These are phyloP conservation scores for Acer yangbiense DNA, from an alignment of 345 rosid species.

Conservation along the genomic window DNA sequence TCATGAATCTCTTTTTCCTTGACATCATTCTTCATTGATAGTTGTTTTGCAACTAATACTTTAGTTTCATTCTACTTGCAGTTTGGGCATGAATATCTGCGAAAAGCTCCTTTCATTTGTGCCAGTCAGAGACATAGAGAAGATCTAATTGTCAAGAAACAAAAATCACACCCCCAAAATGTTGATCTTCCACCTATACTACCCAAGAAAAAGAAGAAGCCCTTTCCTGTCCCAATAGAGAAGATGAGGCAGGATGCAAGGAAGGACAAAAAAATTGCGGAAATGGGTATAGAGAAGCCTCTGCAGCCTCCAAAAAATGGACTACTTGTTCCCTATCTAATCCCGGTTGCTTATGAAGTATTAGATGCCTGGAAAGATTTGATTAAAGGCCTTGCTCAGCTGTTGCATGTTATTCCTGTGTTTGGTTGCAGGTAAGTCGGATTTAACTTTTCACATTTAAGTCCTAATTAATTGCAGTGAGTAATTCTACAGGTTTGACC, in stretches of 20 bases:
- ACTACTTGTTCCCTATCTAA: conserved; percentile 57
- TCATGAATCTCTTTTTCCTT: not conserved
- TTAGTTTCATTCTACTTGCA: conserved; percentile 30
- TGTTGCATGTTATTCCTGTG: conserved; percentile 70
- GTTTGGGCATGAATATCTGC: conserved; percentile 33
- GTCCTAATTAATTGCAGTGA: not conserved
- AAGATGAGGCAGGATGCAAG: conserved; percentile 64
- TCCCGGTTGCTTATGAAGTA: conserved; percentile 31
- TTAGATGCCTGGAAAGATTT: conserved; percentile 80
- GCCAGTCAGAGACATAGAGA: conserved; percentile 37
- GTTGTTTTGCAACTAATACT: not conserved
- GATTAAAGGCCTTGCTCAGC: conserved; percentile 79
- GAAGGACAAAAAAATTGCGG: conserved; percentile 70
- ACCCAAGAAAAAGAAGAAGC: conserved; percentile 85
- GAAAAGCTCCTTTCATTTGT: conserved; percentile 41
- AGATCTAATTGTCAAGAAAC: conserved; percentile 28
- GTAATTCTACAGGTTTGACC: not conserved
- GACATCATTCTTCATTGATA: not conserved
- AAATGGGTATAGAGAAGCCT: conserved; percentile 79
- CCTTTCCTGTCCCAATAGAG: conserved; percentile 71
- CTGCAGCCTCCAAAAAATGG: conserved; percentile 87
- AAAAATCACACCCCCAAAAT: conserved; percentile 51
- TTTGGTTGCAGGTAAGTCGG: conserved; percentile 67
- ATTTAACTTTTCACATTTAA: not conserved
- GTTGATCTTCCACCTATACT: conserved; percentile 76